A percentile compares a stretch with the other conserved stretches of the same genome.
Conservation (phyloP, 73 alveolate species). For the Paramecium sexaurelia region DNA sequence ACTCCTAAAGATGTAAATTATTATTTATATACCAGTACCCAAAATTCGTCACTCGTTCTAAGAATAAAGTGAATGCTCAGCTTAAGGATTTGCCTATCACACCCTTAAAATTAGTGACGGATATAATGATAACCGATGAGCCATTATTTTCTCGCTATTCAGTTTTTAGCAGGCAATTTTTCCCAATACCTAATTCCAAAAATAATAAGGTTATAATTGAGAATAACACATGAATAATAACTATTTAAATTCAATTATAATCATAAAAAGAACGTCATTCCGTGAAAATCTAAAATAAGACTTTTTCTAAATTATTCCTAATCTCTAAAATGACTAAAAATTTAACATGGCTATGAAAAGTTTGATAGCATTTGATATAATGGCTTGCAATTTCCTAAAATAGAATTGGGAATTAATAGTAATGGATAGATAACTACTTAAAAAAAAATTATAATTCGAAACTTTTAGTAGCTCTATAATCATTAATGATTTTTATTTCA, state of each 20-base stretch:
- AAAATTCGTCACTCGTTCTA: neutral
- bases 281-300: neutral
- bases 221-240: neutral
- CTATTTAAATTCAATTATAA: neutral
- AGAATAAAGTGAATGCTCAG: neutral
- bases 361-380: neutral
- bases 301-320: neutral
- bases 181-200: neutral
- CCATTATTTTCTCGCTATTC: neutral
- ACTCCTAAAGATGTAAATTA: constrained; percentile 2
- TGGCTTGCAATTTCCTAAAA: neutral
- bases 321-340: neutral
- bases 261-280: neutral
- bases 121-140: neutral
- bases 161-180: neutral
- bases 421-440: too few species aligned
- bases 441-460: too few species aligned
- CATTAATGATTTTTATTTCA: too few species aligned
- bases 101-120: constrained; percentile 17
- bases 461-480: too few species aligned
- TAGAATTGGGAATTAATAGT: too few species aligned
- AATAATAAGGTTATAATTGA: neutral
- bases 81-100: neutral
- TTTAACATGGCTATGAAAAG: neutral
- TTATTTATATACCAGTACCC: neutral